Base-by-base conservation (phyloP, 2,329 filamentous ascomycete species). In the Verticillium nubilum region DNA sequence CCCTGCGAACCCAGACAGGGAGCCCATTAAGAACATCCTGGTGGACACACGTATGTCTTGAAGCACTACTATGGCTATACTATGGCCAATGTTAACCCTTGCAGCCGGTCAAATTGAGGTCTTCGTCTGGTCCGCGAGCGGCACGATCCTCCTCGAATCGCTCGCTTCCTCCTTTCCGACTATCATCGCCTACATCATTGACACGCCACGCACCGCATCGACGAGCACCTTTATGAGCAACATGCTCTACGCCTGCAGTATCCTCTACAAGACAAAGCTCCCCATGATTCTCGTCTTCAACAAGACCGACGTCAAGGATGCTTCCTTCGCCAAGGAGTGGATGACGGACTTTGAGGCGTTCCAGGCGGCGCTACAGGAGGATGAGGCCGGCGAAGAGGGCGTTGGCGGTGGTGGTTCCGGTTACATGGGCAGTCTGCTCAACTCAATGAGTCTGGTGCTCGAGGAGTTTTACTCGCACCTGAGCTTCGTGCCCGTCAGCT, bases 241-340 rank as follows among this genome's bases (percentile, higher is more conserved):
- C 77, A 99, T 99, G 95, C 87, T 99, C 52, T 99, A 99, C 74
- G 95, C 95, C 25, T 98, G 95, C 81, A 96, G 91, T 61, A 99
- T 99, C 64, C 84, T 99, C 17, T 99, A 99, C 84, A 98, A 98
- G 80, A 98, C 94, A 2, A 97, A 96, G 73, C 81, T 99, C 0
- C 95, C 95, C 26, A 99, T 99, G 95, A 96, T 99, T 58, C 79
- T 99, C 7, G 95, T 99, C 12, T 98, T 99, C 82, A 99, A 99
- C 81, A 99, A 99, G 79, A 97, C 93, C 0, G 95, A 99, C 69
- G 92, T 96, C 50, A 92, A 96, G 73, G 90, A 96, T 68, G 91
- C 92, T 0, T 84, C 85, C 27, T 97, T 97, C 69, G 95, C 93
- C 1, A 95, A 94, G 76, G 92, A 98, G 71, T 99, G 96, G 95